Base-by-base conservation (phyloP, 352 stramenopile genomes). In the Elongisporangium prolatum region DNA sequence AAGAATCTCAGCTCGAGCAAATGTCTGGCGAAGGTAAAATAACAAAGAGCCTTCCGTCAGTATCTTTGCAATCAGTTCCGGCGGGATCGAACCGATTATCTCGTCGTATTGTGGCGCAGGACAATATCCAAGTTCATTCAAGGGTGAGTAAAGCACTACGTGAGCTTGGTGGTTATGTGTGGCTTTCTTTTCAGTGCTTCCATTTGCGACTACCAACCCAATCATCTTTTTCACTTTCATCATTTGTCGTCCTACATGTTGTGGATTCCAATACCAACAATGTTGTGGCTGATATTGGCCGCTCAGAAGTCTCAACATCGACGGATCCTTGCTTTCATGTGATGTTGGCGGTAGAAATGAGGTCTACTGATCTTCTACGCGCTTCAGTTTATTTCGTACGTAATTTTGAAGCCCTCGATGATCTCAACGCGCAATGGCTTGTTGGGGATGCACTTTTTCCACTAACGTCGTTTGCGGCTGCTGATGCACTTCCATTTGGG, bases 161-260 rank as follows among this genome's bases (percentile, higher is more conserved):
- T 14, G 28, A 13, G 1, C 28, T 40, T 40, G 28, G 28, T 40
- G 28, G 28, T 40, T 40, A 40, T 13, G 28, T 5, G 38, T 95
- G 85, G 85, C 61, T 95, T 44, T 95, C 85, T 7, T 95, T 93
- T 55, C 82, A 92, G 64, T 92, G 82, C 48, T 91, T 92, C 50
- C 84, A 85, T 49, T 71, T 94, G 54, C 88, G 76, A 16, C 63
- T 92, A 7, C 82, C 82, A n/a, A 83, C 79, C 3, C 77, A 68
- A 50, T 78, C 68, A 13, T 77, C 71, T 0, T 50, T 65, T 17
- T 65, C 58, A 4, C 72, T 76, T 24, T 71, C 73, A 13, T 86
- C 80, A 1, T 87, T 94, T 52, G 69, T 94, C 21, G 80, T 92
- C 24, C 59, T 94, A 17, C 73, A 94, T 50, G 47, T 80, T 20